These are phyloP conservation scores for Xylaria venustula DNA, from an alignment of 495 filamentous ascomycete genomes.

Conservation along the genomic window DNA sequence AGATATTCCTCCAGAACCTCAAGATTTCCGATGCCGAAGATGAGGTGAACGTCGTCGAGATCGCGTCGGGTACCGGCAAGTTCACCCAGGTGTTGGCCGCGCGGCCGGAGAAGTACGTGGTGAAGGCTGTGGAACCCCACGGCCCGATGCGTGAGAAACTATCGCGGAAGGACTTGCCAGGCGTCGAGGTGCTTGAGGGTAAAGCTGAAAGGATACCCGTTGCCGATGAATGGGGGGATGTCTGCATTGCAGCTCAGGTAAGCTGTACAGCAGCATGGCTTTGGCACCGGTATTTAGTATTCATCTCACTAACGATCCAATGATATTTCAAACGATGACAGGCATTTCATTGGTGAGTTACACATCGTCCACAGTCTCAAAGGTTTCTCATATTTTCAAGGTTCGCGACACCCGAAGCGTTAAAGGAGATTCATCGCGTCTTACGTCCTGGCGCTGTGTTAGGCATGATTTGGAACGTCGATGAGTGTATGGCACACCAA, in stretches of 20 bases:
- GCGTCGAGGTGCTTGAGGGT: constrained; percentile 53
- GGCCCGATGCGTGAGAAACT: constrained; percentile 57
- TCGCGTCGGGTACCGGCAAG: constrained; percentile 67
- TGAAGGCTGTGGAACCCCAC: constrained; percentile 65
- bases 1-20: constrained; percentile 50
- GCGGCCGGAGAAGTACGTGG: constrained; percentile 50
- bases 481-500: constrained; percentile 58
- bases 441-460: constrained; percentile 51
- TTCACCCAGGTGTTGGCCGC: constrained; percentile 58
- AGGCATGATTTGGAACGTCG: constrained; percentile 65
- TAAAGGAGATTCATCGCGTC: constrained; percentile 59
- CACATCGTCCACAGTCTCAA: not conserved
- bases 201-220: constrained; percentile 53
- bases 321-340: constrained; percentile 18
- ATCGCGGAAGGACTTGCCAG: constrained; percentile 47
- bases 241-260: constrained; percentile 64
- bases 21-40: constrained; percentile 38
- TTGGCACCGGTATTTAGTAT: not conserved
- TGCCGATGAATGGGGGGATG: constrained; percentile 58
- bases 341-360: constrained; percentile 59
- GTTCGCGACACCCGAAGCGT: constrained; percentile 58
- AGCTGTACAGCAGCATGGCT: not conserved
- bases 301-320: not conserved
- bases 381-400: constrained; percentile 34
- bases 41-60: constrained; percentile 54